Conservation (phyloP, 768 basidiomycete genomes). For the Neoboletus brunneissimus region DNA sequence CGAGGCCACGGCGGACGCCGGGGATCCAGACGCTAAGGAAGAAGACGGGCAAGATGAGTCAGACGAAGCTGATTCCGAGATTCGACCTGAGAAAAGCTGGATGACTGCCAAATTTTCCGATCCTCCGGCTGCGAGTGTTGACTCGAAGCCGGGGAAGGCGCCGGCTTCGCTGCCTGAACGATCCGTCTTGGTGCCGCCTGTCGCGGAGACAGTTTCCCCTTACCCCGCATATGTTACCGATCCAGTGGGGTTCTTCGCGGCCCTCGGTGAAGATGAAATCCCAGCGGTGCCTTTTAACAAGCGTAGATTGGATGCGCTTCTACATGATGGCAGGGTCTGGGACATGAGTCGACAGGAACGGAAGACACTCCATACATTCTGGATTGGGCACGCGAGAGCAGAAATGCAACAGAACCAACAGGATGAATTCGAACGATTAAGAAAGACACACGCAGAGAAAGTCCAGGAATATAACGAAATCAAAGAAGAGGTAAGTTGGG, state of each 20-base stretch:
- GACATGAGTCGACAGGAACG: slow-evolving; percentile 52
- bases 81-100: slow-evolving; percentile 32
- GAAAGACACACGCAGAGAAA: slow-evolving; percentile 41
- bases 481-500: slow-evolving; percentile 50
- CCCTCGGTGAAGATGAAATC: slow-evolving; percentile 33
- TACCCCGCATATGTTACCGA: slow-evolving; percentile 24
- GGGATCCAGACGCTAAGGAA: background rate
- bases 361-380: slow-evolving; percentile 39
- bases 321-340: slow-evolving; percentile 47
- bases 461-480: slow-evolving; percentile 36
- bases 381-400: slow-evolving; percentile 43
- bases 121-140: background rate
- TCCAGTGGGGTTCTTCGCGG: slow-evolving; percentile 35
- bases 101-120: slow-evolving; percentile 8
- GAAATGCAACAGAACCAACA: slow-evolving; percentile 29
- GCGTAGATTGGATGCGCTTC: slow-evolving; percentile 39
- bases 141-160: background rate
- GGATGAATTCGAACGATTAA: slow-evolving; percentile 43
- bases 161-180: background rate
- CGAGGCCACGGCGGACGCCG: background rate
- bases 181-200: background rate
- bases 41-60: slow-evolving; percentile 7
- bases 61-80: slow-evolving; percentile 8
- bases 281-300: slow-evolving; percentile 39
- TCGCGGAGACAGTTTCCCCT: background rate